These are phyloP conservation scores for Cadophora luteo-olivacea DNA, from an alignment of 2,329 filamentous ascomycete genomes.

Conservation along the genomic window DNA sequence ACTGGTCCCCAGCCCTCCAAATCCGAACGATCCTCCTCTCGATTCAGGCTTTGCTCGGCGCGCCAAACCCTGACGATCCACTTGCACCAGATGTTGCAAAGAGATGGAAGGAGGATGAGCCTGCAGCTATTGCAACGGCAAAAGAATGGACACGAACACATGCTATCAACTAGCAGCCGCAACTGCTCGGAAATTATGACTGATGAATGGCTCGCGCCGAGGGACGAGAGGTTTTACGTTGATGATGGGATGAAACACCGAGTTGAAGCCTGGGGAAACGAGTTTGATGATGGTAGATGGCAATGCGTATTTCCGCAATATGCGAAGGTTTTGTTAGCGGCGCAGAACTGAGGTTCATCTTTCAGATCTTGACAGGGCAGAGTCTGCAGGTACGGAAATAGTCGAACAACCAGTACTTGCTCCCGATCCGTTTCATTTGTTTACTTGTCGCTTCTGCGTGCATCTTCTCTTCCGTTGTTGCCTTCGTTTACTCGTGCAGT, in stretches of 20 bases:
- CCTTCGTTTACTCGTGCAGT: neutral
- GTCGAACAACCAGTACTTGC: neutral
- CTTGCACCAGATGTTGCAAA: conserved; percentile 97
- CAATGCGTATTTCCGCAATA: conserved; percentile 23
- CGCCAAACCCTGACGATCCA: conserved; percentile 98
- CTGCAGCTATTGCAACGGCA: conserved; percentile 88
- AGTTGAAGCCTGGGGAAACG: conserved; percentile 7
- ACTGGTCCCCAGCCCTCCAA: conserved; percentile 98
- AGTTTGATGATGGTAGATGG: conserved; percentile 24
- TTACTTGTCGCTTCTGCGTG: neutral
- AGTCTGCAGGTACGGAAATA: neutral
- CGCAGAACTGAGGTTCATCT: conserved; percentile 17
- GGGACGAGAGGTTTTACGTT: neutral
- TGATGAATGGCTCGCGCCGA: conserved; percentile 19
- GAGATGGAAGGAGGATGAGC: conserved; percentile 96
- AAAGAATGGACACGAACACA: conserved; percentile 79
- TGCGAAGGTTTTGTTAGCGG: conserved; percentile 19
- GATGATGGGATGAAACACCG: conserved; percentile 1
- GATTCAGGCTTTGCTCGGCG: conserved; percentile 94
- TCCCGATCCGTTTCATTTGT: neutral
- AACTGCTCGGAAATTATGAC: neutral
- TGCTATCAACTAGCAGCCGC: conserved; percentile 41
- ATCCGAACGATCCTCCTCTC: conserved; percentile 98
- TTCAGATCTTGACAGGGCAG: conserved; percentile 26
- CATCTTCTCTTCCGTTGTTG: neutral